Base-by-base conservation (phyloP, 768 basidiomycete species). In the Lactarius psammicola region DNA sequence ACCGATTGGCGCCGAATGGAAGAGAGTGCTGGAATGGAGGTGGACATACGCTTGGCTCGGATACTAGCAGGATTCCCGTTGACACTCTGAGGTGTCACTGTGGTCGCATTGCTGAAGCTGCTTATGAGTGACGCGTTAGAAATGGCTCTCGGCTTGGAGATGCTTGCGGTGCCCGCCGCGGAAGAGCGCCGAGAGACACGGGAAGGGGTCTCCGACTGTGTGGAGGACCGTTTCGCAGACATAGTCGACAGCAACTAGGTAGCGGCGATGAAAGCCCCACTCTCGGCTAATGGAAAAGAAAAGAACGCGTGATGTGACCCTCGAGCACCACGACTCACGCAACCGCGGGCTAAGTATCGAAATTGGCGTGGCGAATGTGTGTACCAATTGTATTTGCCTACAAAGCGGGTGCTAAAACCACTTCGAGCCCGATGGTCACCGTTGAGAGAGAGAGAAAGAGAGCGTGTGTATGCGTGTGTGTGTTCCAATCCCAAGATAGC, bases 161-260 rank as follows among this genome's bases (percentile, higher is more conserved):
- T 71, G 60, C 77, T 77, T 8, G 76, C 71, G 17, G 67, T 67
- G 62, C 75, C 73, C n/a, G 78, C 67, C 64, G 78, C 70, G 40
- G 81, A 81, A 59, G 82, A 81, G 62, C 80, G 77, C 44, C 82
- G 78, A 55, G 84, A 77, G 26, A 85, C 73, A 46, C 84, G 85
- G 62, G 82, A 78, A 44, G 85, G 85, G 18, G 84, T 73, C 68
- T 86, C 85, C 53, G 86, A 87, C 17, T 82, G 83, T 1, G 75
- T 68, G 13, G 60, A 62, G 23, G 64, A 44, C 38, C 26, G 61
- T 49, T 60, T 69, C n/a, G 23, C 58, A 36, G 68, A 54, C 69
- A 70, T 70, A 15, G 53, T 49, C 26, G 11, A 40, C 34, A 36
- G 40, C 2, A 51, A 44, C 31, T 31, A 31, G 49, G 42, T 2